These are phyloP conservation scores for Pachysandra terminalis DNA, from an alignment of 164 flowering plant species.

Conservation along the genomic window DNA sequence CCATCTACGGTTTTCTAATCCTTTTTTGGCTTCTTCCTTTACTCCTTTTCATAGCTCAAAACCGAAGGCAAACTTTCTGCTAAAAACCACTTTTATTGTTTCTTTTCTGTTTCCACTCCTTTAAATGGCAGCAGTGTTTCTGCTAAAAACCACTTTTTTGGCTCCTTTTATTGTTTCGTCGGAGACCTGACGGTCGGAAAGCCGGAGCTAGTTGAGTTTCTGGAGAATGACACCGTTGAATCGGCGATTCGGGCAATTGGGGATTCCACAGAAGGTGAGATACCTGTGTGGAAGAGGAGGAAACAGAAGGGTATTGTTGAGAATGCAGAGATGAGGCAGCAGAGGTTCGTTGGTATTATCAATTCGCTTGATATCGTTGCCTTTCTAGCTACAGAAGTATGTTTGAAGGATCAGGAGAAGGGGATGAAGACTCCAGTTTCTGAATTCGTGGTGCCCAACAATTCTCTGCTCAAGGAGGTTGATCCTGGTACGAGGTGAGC, in stretches of 20 bases:
- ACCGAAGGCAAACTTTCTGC: background rate
- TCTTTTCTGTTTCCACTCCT: background rate
- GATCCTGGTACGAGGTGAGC: constrained; percentile 92
- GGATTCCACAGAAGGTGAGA: constrained; percentile 80
- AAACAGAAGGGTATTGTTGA: constrained; percentile 41
- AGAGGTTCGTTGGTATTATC: constrained; percentile 86
- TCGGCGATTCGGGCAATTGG: constrained; percentile 80
- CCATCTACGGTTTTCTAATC: constrained; percentile 8
- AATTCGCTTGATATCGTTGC: constrained; percentile 81
- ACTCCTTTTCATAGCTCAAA: constrained; percentile 44
- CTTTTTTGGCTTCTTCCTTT: constrained; percentile 52
- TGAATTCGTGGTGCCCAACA: constrained; percentile 64
- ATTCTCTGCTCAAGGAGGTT: constrained; percentile 64
- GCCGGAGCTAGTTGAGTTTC: constrained; percentile 80
- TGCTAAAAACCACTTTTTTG: no score
- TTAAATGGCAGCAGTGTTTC: constrained; percentile 81
- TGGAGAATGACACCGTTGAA: constrained; percentile 75
- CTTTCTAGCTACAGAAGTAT: constrained; percentile 59
- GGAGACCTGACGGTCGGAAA: constrained; percentile 98
- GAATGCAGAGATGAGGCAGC: constrained; percentile 62
- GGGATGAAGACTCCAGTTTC: constrained; percentile 87
- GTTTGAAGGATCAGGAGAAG: constrained; percentile 71
- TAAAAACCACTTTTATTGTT: background rate
- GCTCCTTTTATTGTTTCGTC: constrained; percentile 83
- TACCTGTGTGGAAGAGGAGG: constrained; percentile 84